Conservation (phyloP, 768 basidiomycete genomes). For the Melanogaster broomeanus region DNA sequence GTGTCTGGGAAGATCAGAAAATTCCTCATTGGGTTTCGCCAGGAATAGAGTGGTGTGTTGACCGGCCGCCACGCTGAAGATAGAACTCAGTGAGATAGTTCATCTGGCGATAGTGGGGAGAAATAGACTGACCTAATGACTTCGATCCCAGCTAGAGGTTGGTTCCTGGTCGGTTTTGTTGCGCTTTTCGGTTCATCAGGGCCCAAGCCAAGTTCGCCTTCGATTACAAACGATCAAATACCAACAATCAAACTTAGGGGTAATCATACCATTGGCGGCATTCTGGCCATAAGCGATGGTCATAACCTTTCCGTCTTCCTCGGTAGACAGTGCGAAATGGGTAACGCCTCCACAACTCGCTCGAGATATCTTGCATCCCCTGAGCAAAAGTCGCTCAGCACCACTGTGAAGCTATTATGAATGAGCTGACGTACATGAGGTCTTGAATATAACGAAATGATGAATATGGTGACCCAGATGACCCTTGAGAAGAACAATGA, state of each 20-base stretch:
- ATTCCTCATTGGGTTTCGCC: conserved; percentile 70
- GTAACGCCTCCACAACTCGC: conserved; percentile 86
- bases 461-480: conserved; percentile 87
- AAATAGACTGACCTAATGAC: conserved; percentile 65
- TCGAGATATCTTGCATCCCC: conserved; percentile 75
- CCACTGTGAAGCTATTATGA: background rate
- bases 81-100: background rate
- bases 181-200: conserved; percentile 82
- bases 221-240: conserved; percentile 1
- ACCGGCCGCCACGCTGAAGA: conserved; percentile 72
- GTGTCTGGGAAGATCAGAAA: conserved; percentile 79
- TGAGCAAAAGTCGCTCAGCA: conserved; percentile 29
- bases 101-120: background rate
- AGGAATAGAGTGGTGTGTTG: conserved; percentile 88
- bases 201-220: conserved; percentile 82
- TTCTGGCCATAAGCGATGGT: conserved; percentile 87
- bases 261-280: conserved; percentile 68
- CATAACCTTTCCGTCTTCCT: conserved; percentile 76
- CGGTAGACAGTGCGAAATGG: conserved; percentile 77
- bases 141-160: conserved; percentile 75
- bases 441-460: conserved; percentile 87
- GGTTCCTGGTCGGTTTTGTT: conserved; percentile 75
- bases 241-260: background rate
- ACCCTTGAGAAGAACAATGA: conserved; percentile 54
- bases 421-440: conserved; percentile 57